Evolutionary conservation across 495 filamentous ascomycete genomes (phyloP).

Genomic region (Neurospora sublineolata): DNA sequence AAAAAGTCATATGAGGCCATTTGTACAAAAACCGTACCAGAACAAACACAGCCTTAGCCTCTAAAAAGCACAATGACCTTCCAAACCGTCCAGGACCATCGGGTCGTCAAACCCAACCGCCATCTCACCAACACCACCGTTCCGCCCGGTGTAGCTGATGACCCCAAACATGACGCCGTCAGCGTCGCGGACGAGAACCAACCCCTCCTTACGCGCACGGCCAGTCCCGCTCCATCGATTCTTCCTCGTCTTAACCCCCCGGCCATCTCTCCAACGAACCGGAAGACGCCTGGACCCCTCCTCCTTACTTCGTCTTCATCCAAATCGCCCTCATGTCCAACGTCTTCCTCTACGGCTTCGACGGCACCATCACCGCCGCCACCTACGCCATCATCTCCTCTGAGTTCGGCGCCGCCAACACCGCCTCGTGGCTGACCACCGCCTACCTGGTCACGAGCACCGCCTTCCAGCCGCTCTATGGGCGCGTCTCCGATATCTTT

Average conservation of each 20-base stretch:
- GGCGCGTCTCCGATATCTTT: constrained; percentile 40
- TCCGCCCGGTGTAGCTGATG: neutral
- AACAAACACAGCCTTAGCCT: too few relatives aligned
- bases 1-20: too few relatives aligned
- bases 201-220: neutral
- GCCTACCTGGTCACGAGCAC: constrained; percentile 65
- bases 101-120: neutral
- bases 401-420: constrained; percentile 40
- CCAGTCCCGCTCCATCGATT: constrained; percentile 1
- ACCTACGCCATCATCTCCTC: constrained; percentile 55
- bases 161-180: neutral
- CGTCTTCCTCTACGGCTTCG: constrained; percentile 54
- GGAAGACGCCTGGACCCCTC: constrained; percentile 27
- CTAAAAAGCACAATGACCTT: neutral
- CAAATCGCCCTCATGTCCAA: constrained; percentile 51
- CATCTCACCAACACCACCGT: neutral
- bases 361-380: constrained; percentile 54
- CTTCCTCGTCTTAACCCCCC: constrained; percentile 14
- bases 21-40: too few relatives aligned
- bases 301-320: constrained; percentile 32
- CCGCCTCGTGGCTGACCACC: constrained; percentile 59
- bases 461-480: constrained; percentile 43
- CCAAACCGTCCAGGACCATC: neutral
- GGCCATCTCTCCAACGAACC: constrained; percentile 30
- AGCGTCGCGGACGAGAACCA: neutral